Evolutionary conservation across 2,329 filamentous ascomycete species (phyloP).

Genomic region (Ilyonectria sp.): DNA sequence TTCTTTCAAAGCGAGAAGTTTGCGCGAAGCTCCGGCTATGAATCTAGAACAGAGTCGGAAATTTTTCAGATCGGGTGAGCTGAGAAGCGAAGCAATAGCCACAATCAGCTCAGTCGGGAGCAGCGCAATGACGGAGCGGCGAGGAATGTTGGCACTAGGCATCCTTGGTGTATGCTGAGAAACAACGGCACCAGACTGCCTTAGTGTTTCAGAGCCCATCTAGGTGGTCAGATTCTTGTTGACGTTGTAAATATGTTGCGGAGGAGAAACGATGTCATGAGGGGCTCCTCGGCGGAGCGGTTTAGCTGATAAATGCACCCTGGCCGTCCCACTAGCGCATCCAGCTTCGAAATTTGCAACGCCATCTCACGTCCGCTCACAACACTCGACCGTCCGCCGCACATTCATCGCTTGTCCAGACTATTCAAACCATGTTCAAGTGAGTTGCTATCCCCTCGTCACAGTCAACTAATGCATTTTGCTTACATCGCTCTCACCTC

Average conservation of each 20-base stretch:
- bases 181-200: neutral
- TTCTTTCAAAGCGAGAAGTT: conserved; percentile 40
- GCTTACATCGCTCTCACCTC: neutral
- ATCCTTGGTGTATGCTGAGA: neutral
- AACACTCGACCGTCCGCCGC: neutral
- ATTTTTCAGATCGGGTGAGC: conserved; percentile 55
- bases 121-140: neutral
- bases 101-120: conserved; percentile 59
- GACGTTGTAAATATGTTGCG: neutral
- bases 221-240: neutral
- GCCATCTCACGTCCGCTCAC: neutral
- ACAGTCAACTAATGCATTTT: too few relatives aligned
- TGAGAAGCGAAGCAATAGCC: conserved; percentile 60
- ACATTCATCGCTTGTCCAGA: neutral
- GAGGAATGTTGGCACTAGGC: neutral
- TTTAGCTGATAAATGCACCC: neutral
- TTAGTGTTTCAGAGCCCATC: neutral
- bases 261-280: neutral
- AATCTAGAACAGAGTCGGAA: conserved; percentile 54
- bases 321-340: neutral
- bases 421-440: conserved; percentile 39
- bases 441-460: conserved; percentile 15
- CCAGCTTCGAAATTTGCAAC: neutral
- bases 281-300: too few relatives aligned
- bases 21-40: conserved; percentile 17